Conservation (phyloP, 148 eudicot genomes). For the Polygonum maritimum region DNA sequence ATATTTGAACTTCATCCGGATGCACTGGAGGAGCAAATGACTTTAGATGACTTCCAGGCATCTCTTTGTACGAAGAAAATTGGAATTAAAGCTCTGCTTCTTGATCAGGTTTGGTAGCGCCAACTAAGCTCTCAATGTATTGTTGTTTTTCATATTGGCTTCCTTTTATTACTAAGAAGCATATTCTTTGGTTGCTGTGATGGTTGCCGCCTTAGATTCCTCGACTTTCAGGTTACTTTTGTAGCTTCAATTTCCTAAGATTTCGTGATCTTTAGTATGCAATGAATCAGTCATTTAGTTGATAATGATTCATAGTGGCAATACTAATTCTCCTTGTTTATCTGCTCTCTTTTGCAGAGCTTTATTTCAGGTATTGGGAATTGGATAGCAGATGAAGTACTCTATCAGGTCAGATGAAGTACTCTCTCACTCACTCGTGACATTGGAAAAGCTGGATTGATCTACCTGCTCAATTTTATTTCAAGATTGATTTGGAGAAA, state of each 20-base stretch:
- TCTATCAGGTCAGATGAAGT: slow-evolving; percentile 96
- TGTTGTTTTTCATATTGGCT: neutral
- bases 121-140: neutral
- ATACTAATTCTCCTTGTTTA: neutral
- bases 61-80: slow-evolving; percentile 66
- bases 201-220: neutral
- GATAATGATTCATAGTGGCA: neutral
- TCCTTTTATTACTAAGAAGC: neutral
- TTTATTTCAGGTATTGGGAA: slow-evolving; percentile 94
- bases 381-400: slow-evolving; percentile 98
- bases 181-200: neutral
- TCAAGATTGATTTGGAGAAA: too few species aligned
- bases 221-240: neutral
- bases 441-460: slow-evolving; percentile 5
- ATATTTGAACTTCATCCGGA: slow-evolving; percentile 98
- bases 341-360: slow-evolving; percentile 36
- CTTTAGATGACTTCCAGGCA: slow-evolving; percentile 44
- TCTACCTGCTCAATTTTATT: slow-evolving; percentile 3
- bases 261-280: neutral
- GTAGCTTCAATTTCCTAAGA: neutral
- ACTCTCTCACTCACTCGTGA: slow-evolving; percentile 5
- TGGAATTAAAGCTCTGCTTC: slow-evolving; percentile 80
- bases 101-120: slow-evolving; percentile 66
- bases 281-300: neutral
- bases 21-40: slow-evolving; percentile 74